Evolutionary conservation across 306 rosid species (phyloP).

Genomic region (Gillenia trifoliata): DNA sequence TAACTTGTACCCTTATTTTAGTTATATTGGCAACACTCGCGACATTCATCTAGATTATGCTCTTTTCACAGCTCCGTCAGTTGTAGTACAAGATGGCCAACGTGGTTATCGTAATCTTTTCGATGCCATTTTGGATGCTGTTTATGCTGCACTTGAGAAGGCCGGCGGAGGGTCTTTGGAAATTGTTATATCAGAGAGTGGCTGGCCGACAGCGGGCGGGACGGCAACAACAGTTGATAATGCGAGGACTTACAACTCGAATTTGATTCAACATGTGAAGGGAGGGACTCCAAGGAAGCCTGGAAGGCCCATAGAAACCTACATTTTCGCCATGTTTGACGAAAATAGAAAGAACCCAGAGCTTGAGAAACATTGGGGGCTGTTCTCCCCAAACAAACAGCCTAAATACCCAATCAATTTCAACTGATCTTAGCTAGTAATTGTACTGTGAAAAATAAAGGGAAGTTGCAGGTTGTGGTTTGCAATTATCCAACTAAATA

Average conservation of each 20-base stretch:
- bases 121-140: conserved; percentile 30
- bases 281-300: conserved; percentile 32
- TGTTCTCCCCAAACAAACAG: conserved; percentile 28
- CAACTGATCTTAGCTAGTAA: neutral
- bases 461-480: neutral
- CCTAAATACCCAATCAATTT: conserved; percentile 20
- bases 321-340: conserved; percentile 27
- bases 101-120: conserved; percentile 5
- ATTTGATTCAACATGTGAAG: conserved; percentile 29
- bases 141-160: conserved; percentile 31
- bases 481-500: neutral
- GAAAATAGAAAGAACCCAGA: conserved; percentile 25
- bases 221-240: conserved; percentile 11
- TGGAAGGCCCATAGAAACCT: conserved; percentile 23
- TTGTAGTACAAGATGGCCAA: conserved; percentile 13
- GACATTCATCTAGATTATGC: conserved; percentile 18
- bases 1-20: conserved; percentile 17
- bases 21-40: neutral
- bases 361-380: conserved; percentile 35
- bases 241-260: conserved; percentile 22
- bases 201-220: conserved; percentile 37
- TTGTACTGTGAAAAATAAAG: neutral
- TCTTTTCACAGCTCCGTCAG: conserved; percentile 5
- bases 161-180: conserved; percentile 18
- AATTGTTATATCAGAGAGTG: conserved; percentile 40